Percentiles rank a stretch among this genome's conserved stretches.
Conservation (phyloP, 768 basidiomycete species). For the Lentinula edodes region DNA sequence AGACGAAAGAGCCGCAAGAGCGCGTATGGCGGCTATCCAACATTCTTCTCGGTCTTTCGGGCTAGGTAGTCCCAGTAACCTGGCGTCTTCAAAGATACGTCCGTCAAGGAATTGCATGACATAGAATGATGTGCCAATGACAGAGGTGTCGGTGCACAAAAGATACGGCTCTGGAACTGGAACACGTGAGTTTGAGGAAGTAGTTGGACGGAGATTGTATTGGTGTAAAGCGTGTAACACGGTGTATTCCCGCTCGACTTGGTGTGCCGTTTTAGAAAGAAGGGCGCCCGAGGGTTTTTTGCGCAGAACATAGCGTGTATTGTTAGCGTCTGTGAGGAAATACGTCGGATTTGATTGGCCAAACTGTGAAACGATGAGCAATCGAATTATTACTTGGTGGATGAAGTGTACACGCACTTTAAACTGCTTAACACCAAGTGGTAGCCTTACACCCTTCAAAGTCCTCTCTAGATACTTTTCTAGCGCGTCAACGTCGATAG, state of each 20-base stretch:
- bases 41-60: slow-evolving; percentile 63
- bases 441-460: slow-evolving; percentile 50
- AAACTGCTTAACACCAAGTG: slow-evolving; percentile 87
- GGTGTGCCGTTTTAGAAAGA: slow-evolving; percentile 88
- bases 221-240: slow-evolving; percentile 72
- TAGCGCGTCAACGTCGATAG: slow-evolving; percentile 58
- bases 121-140: slow-evolving; percentile 91
- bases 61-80: slow-evolving; percentile 60
- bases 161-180: slow-evolving; percentile 84
- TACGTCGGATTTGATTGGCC: slow-evolving; percentile 97
- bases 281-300: slow-evolving; percentile 90
- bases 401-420: slow-evolving; percentile 46
- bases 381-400: not conserved
- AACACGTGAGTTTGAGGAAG: slow-evolving; percentile 45
- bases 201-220: slow-evolving; percentile 59
- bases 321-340: slow-evolving; percentile 72
- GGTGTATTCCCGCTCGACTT: slow-evolving; percentile 89
- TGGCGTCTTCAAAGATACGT: slow-evolving; percentile 84
- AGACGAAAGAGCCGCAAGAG: slow-evolving; percentile 62
- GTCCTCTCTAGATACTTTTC: slow-evolving; percentile 58
- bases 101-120: slow-evolving; percentile 96
- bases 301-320: slow-evolving; percentile 73
- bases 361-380: slow-evolving; percentile 43
- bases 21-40: slow-evolving; percentile 72
- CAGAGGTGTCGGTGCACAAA: slow-evolving; percentile 69